Conservation (phyloP, 352 stramenopile genomes). For the Phytophthora tentaculata region DNA sequence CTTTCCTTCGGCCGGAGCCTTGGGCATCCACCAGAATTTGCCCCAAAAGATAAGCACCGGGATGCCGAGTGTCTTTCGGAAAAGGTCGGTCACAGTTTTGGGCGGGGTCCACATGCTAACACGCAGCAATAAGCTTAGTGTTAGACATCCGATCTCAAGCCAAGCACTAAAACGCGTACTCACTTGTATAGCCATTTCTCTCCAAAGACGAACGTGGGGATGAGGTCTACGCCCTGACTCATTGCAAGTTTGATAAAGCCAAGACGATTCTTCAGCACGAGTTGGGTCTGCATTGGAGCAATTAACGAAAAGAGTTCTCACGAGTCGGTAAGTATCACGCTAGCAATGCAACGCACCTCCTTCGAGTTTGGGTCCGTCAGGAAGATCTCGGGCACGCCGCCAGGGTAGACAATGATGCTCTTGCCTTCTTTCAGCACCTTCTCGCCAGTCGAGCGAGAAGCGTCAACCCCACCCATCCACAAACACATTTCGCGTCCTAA, state of each 20-base stretch:
- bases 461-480: conserved; percentile 58
- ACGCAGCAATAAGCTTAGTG: neutral
- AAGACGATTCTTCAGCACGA: conserved; percentile 50
- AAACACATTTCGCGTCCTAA: conserved; percentile 64
- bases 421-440: conserved; percentile 49
- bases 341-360: conserved; percentile 35
- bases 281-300: conserved; percentile 11
- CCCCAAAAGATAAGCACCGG: conserved; percentile 78
- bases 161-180: neutral
- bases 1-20: conserved; percentile 50
- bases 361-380: conserved; percentile 52
- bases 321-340: too few species aligned
- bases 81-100: conserved; percentile 50
- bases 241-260: conserved; percentile 60
- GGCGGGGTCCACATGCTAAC: conserved; percentile 67
- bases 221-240: conserved; percentile 47
- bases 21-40: conserved; percentile 73
- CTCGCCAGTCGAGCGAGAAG: conserved; percentile 43
- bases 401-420: conserved; percentile 38
- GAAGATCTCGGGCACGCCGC: conserved; percentile 53
- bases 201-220: conserved; percentile 57
- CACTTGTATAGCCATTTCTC: conserved; percentile 66
- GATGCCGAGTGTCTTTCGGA: conserved; percentile 64
- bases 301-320: too few species aligned
- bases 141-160: neutral